These are phyloP conservation scores for Aspergillus sclerotialis DNA, from an alignment of 2,329 filamentous ascomycete species.

Conservation along the genomic window DNA sequence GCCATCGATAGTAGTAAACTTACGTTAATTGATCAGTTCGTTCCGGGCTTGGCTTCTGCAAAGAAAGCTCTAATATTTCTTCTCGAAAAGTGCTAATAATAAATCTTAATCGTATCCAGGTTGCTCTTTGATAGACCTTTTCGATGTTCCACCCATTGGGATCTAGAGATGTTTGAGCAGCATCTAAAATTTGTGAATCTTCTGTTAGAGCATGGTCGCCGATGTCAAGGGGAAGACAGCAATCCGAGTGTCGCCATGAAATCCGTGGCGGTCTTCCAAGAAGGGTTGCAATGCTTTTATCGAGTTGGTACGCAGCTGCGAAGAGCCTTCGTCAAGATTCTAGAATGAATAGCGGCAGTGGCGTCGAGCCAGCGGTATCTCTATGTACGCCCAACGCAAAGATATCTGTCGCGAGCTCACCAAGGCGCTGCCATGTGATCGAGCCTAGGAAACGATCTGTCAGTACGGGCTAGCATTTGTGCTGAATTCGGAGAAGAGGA, in stretches of 20 bases:
- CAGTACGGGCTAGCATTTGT: not conserved
- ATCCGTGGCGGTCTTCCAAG: constrained; percentile 20
- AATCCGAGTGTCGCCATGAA: constrained; percentile 16
- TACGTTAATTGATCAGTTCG: constrained; percentile 12
- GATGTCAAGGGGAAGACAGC: constrained; percentile 17
- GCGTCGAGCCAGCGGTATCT: constrained; percentile 8
- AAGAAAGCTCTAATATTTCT: constrained; percentile 20
- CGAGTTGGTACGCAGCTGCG: constrained; percentile 19
- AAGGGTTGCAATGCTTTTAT: constrained; percentile 23
- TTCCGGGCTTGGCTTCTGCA: constrained; percentile 9
- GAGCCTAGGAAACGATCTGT: constrained; percentile 14
- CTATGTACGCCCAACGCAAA: constrained; percentile 21
- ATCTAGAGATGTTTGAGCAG: constrained; percentile 8
- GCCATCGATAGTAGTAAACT: constrained; percentile 1
- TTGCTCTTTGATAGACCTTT: constrained; percentile 10
- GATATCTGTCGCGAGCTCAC: constrained; percentile 19
- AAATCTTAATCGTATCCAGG: constrained; percentile 19
- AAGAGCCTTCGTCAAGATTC: constrained; percentile 19
- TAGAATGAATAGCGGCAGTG: constrained; percentile 14
- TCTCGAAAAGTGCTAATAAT: constrained; percentile 19
- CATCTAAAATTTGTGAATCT: constrained; percentile 3
- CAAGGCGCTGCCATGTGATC: constrained; percentile 18
- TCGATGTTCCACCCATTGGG: constrained; percentile 14
- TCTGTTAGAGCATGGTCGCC: constrained; percentile 12
- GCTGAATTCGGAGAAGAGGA: constrained; percentile 1